Evolutionary conservation across 805 yeast genomes (phyloP).

Genomic region (Pichia heedii): DNA sequence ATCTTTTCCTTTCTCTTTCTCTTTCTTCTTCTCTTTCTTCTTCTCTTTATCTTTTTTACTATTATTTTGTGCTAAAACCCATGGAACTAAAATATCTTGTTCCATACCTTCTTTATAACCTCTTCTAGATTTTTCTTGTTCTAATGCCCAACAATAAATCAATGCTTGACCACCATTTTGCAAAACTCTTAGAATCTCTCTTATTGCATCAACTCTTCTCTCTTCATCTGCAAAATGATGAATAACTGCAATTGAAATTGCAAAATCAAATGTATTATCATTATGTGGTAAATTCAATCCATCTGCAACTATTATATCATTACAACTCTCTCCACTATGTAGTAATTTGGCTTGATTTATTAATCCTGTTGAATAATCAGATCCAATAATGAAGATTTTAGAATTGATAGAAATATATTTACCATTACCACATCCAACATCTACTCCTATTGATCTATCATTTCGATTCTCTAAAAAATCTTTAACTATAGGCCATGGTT

Average conservation of each 20-base stretch:
- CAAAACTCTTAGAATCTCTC: constrained; percentile 51
- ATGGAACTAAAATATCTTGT: constrained; percentile 91
- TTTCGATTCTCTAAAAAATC: constrained; percentile 43
- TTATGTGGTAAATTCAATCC: constrained; percentile 60
- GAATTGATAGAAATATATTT: constrained; percentile 73
- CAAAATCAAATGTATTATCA: constrained; percentile 53
- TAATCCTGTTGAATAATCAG: constrained; percentile 63
- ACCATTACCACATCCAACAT: constrained; percentile 97
- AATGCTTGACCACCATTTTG: constrained; percentile 57
- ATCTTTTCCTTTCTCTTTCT: constrained; percentile 15
- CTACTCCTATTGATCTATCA: constrained; percentile 66
- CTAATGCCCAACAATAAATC: constrained; percentile 95
- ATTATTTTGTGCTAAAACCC: constrained; percentile 65
- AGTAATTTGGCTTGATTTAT: constrained; percentile 51
- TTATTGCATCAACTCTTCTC: constrained; percentile 69
- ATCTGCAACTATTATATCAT: constrained; percentile 70
- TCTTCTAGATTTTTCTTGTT: constrained; percentile 77
- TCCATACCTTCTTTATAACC: constrained; percentile 90
- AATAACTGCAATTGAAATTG: constrained; percentile 89
- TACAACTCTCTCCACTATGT: constrained; percentile 18
- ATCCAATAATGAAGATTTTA: constrained; percentile 63
- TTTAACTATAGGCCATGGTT: constrained; percentile 96
- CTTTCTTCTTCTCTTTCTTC: constrained; percentile 7
- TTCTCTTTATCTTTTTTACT: constrained; percentile 28
- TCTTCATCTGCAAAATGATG: constrained; percentile 89